Evolutionary conservation across 1,284 basidiomycete genomes (phyloP).

Genomic region (Moesziomyces sp.): DNA sequence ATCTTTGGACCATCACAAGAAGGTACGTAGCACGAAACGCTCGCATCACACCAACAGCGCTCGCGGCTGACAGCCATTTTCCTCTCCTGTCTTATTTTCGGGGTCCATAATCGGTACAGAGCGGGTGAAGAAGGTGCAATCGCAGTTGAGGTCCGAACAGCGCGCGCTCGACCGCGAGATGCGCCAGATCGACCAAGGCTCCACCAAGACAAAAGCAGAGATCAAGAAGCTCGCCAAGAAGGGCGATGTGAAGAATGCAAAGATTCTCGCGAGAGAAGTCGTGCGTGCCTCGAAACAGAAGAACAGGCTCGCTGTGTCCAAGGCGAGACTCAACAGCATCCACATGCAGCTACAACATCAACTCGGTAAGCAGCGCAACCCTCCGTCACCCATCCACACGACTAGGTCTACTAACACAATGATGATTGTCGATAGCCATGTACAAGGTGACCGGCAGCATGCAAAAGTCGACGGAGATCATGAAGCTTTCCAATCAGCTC

Average conservation of each 20-base stretch:
- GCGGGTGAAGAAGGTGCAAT: constrained; percentile 59
- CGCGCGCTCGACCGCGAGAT: constrained; percentile 61
- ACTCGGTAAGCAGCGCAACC: constrained; percentile 75
- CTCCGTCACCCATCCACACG: background rate
- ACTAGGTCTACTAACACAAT: background rate
- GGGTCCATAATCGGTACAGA: too few relatives aligned
- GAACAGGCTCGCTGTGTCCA: constrained; percentile 88
- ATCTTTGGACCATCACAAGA: constrained; percentile 94
- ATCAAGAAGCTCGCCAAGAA: constrained; percentile 91
- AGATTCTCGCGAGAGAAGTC: constrained; percentile 91
- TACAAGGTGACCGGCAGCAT: constrained; percentile 94
- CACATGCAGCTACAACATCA: constrained; percentile 91
- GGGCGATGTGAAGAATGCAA: constrained; percentile 90
- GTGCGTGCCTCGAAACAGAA: constrained; percentile 94
- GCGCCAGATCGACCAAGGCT: constrained; percentile 81
- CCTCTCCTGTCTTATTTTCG: too few relatives aligned
- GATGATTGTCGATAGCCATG: constrained; percentile 77
- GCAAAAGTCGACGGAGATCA: constrained; percentile 98
- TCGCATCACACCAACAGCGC: too few relatives aligned
- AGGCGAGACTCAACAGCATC: constrained; percentile 92
- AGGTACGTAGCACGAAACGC: constrained; percentile 70
- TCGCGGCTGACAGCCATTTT: background rate
- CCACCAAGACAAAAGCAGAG: constrained; percentile 80
- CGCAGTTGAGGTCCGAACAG: constrained; percentile 62
- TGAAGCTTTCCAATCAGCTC: constrained; percentile 94